phyloP scores from a whole-genome alignment of 805 yeast genomes.

The Candida alai region DNA sequence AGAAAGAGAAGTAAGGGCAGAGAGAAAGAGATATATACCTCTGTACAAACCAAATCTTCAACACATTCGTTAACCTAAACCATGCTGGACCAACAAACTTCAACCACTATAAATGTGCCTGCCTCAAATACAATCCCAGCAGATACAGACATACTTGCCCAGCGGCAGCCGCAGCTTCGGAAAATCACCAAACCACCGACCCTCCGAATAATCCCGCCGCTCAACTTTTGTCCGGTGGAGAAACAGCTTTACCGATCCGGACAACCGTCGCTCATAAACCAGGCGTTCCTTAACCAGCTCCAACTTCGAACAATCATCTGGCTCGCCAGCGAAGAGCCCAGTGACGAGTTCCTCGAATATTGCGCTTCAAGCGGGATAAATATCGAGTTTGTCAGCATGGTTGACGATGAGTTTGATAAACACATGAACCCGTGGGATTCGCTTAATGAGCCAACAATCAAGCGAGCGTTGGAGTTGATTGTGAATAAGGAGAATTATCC shows the following conservation, averaged over 20 bases:
- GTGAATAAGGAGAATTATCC: slow-evolving; percentile 76
- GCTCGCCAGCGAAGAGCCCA: slow-evolving; percentile 96
- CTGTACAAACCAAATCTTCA: too few relatives aligned
- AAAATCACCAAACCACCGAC: slow-evolving; percentile 49
- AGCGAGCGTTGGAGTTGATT: slow-evolving; percentile 73
- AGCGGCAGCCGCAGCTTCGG: too few relatives aligned
- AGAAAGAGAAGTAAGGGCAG: too few relatives aligned
- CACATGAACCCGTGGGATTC: slow-evolving; percentile 91
- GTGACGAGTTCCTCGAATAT: slow-evolving; percentile 79
- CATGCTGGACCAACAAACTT: too few relatives aligned
- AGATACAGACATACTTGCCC: too few relatives aligned
- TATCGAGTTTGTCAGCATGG: slow-evolving; percentile 78
- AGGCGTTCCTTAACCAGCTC: slow-evolving; percentile 74
- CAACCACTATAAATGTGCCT: too few relatives aligned
- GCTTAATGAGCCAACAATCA: slow-evolving; percentile 75
- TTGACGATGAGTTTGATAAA: slow-evolving; percentile 51
- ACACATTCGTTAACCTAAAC: too few relatives aligned
- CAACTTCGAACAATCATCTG: slow-evolving; percentile 79
- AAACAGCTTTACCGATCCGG: slow-evolving; percentile 83
- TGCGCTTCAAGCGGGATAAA: slow-evolving; percentile 68
- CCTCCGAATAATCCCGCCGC: slow-evolving; percentile 80
- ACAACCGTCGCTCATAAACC: slow-evolving; percentile 91
- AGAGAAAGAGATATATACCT: too few relatives aligned
- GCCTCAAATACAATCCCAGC: too few relatives aligned
- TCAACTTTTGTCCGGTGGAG: slow-evolving; percentile 95